phyloP scores from a whole-genome alignment of 176 grass and related monocot genomes.

The Metroxylon sagu region DNA sequence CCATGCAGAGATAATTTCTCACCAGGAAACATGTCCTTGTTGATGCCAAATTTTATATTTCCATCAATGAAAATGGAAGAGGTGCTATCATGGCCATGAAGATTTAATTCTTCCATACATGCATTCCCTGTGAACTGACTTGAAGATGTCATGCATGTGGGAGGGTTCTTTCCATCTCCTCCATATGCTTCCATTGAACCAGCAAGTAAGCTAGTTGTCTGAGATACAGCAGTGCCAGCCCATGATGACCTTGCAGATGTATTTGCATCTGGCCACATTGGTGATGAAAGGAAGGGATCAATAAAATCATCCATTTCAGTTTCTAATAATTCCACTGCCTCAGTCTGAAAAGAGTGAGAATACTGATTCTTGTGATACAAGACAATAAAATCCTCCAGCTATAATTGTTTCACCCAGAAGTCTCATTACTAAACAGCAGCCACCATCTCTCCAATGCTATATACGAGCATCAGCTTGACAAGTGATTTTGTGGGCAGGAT shows the following conservation, averaged over 20 bases:
- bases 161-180: not conserved
- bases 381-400: too few species aligned
- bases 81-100: constrained; percentile 2
- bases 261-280: constrained; percentile 3
- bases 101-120: not conserved
- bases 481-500: too few species aligned
- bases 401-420: too few species aligned
- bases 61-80: constrained; percentile 6
- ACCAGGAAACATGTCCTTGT: constrained; percentile 4
- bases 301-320: constrained; percentile 15
- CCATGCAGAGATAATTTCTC: constrained; percentile 3
- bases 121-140: not conserved
- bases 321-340: not conserved
- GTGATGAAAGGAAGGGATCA: constrained; percentile 1
- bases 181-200: constrained; percentile 1
- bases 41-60: constrained; percentile 4
- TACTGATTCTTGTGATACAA: too few species aligned
- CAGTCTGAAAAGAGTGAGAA: not conserved
- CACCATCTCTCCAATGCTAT: too few species aligned
- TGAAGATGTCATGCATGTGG: not conserved
- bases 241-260: not conserved
- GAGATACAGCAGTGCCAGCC: not conserved
- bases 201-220: not conserved
- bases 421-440: too few species aligned
- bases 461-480: too few species aligned